These are phyloP conservation scores for Leishmania major DNA, from an alignment of 208 protist species.

Conservation along the genomic window DNA sequence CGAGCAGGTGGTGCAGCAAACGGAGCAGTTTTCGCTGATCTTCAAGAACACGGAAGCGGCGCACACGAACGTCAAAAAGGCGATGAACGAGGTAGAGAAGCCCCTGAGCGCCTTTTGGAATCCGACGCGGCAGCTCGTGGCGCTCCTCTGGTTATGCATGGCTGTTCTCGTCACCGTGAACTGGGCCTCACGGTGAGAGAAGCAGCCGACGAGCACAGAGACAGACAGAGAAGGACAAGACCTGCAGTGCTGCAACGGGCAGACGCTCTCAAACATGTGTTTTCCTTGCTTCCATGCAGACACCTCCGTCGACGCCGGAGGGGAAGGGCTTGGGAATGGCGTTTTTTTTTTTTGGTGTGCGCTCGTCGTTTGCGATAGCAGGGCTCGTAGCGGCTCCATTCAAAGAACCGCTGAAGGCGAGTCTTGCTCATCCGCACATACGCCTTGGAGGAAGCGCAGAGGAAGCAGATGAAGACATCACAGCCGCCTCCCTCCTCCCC, in stretches of 20 bases:
- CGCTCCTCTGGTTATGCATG: constrained; percentile 72
- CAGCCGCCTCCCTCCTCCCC: too few relatives aligned
- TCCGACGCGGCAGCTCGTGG: constrained; percentile 76
- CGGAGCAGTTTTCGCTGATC: constrained; percentile 81
- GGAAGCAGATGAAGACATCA: background rate
- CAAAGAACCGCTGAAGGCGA: background rate
- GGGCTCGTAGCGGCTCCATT: background rate
- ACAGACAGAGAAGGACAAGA: background rate
- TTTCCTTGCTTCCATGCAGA: background rate
- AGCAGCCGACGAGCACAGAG: background rate
- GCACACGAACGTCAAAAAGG: constrained; percentile 65
- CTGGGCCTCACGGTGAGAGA: constrained; percentile 32
- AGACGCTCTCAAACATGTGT: background rate
- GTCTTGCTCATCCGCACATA: background rate
- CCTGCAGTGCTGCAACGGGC: background rate
- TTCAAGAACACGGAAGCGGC: constrained; percentile 72
- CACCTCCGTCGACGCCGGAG: background rate
- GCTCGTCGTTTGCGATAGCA: background rate
- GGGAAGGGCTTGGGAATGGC: background rate
- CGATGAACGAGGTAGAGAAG: constrained; percentile 63
- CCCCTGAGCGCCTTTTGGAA: constrained; percentile 68
- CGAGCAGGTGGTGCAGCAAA: constrained; percentile 80
- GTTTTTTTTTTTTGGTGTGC: background rate
- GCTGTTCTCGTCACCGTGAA: constrained; percentile 57
- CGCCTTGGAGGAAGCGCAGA: background rate